Conservation (phyloP, 257 asterid species). For the Gynochthodes officinalis region DNA sequence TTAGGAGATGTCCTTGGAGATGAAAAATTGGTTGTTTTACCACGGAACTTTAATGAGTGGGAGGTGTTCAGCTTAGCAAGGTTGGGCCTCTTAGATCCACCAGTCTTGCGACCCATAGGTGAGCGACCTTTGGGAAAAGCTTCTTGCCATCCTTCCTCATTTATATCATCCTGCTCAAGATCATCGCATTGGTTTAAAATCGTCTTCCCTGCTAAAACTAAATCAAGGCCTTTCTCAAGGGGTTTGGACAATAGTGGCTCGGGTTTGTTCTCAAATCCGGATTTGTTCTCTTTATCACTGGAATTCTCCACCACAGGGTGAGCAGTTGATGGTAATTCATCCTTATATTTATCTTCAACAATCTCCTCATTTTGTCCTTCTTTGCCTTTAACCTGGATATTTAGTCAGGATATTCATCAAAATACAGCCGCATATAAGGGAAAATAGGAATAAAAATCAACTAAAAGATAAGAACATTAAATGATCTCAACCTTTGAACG, state of each 20-base stretch:
- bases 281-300: conserved; percentile 55
- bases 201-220: conserved; percentile 25
- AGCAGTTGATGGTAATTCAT: conserved; percentile 38
- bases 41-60: conserved; percentile 44
- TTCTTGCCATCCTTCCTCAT: conserved; percentile 94
- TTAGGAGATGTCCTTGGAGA: conserved; percentile 49
- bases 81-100: conserved; percentile 62
- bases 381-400: conserved; percentile 62
- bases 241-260: conserved; percentile 37
- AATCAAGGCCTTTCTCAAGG: conserved; percentile 28
- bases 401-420: conserved; percentile 24
- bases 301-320: conserved; percentile 54
- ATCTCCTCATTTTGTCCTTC: conserved; percentile 53
- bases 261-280: conserved; percentile 47
- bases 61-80: conserved; percentile 77
- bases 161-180: conserved; percentile 42
- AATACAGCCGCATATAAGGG: conserved; percentile 6
- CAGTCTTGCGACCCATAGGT: conserved; percentile 46
- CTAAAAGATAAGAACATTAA: not conserved
- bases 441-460: not conserved
- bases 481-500: conserved; percentile 63
- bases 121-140: conserved; percentile 82
- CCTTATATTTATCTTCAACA: conserved; percentile 44
- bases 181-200: conserved; percentile 38
- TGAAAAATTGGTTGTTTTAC: conserved; percentile 45